Base-by-base conservation (phyloP, 176 grass and related monocot species). In the Ampelocalamus luodianensis region DNA sequence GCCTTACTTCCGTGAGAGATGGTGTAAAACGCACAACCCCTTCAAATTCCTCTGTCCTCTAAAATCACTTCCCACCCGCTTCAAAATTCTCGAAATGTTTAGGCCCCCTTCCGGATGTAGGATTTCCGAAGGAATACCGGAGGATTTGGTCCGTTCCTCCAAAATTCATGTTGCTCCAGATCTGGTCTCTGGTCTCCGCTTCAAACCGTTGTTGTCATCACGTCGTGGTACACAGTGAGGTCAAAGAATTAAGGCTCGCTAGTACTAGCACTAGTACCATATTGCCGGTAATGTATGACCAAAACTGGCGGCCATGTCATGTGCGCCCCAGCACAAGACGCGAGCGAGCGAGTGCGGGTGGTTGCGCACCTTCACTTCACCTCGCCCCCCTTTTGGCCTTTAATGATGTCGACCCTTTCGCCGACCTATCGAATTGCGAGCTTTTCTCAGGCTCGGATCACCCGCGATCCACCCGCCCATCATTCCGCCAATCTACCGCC, bases 331-430 rank as follows among this genome's bases (percentile, higher is more conserved):
- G 7, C 78, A 13, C 60, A 4, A 27, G 38, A 44, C 16, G 26
- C 43, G 60, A 24, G 42, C 18, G 46, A 60, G 38, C 8, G 42
- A 51, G 69, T 53, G 83, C 76, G 14, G 83, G 83, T 82, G 17
- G 83, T 86, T 90, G 88, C 88, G 82, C 82, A 65, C 80, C 75
- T 82, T 71, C 67, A 15, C 81, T 16, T 5, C 53, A 16, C 45
- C 23, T n/a, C 32, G 5, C n/a, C 37, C 36, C 36, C 65, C 75
- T 86, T 86, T 68, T 71, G 58, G 53, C 71, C 71, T 77, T 37
- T 42, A 70, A 83, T 90, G 78, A 82, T 82, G 83, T 9, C 88
- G 51, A 3, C 10, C 66, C 86, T 79, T 72, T 84, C 67, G 75
- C 27, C 81, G 65, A 9, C 86, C 87, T 72, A 73, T 79, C 58